Conservation (phyloP, 2,329 filamentous ascomycete genomes). For the Neopestalotiopsis sp. region DNA sequence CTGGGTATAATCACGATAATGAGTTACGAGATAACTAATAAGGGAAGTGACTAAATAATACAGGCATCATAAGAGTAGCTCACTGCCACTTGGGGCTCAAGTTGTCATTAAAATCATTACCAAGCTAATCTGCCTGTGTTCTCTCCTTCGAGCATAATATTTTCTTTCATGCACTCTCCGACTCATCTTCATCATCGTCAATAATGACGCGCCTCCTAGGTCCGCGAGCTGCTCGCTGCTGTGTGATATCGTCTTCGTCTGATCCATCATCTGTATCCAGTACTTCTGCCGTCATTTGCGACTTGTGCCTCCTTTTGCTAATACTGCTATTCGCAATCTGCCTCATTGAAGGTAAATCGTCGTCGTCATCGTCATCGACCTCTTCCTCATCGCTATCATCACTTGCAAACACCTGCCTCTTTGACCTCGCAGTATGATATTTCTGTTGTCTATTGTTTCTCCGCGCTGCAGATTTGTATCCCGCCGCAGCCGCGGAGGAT, state of each 20-base stretch:
- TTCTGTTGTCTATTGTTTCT: constrained; percentile 21
- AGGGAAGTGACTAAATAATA: background rate
- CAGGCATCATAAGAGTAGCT: background rate
- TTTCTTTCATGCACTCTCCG: background rate
- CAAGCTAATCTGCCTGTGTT: background rate
- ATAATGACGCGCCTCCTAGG: constrained; percentile 24
- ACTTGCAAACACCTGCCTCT: background rate
- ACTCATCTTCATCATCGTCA: constrained; percentile 20
- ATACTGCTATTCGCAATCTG: constrained; percentile 26
- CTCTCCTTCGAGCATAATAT: background rate
- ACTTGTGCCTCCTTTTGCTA: constrained; percentile 8
- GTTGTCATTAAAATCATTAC: background rate
- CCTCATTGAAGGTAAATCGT: constrained; percentile 37
- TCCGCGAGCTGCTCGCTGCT: constrained; percentile 17
- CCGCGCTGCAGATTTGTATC: constrained; percentile 4
- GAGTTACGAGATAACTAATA: background rate
- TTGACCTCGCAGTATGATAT: constrained; percentile 26
- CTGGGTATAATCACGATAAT: background rate
- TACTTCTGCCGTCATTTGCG: background rate
- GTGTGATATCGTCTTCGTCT: constrained; percentile 22
- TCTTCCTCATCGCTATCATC: constrained; percentile 25
- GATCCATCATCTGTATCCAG: constrained; percentile 19
- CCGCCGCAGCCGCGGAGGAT: constrained; percentile 25
- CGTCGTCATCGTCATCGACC: constrained; percentile 27
- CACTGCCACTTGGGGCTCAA: background rate